phyloP scores from a whole-genome alignment of 192 early-diverging fungal genomes.

The Linderina pennispora region DNA sequence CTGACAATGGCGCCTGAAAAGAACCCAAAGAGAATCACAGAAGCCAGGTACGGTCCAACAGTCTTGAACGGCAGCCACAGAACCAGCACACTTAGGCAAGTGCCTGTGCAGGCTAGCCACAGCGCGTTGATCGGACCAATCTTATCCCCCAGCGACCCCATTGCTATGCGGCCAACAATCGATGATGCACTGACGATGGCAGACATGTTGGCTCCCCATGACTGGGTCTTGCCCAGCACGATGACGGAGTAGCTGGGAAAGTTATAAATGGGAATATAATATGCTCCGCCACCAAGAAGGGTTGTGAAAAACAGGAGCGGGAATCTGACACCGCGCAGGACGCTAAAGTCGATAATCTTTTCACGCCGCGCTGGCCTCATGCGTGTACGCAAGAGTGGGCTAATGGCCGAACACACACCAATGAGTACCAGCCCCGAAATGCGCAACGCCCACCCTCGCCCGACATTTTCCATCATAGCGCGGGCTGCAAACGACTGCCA shows the following conservation, averaged over 20 bases:
- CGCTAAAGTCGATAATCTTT: constrained; percentile 16
- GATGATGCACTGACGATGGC: constrained; percentile 25
- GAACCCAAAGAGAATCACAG: constrained; percentile 23
- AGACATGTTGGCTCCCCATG: constrained; percentile 28
- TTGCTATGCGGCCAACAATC: constrained; percentile 16
- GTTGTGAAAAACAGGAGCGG: constrained; percentile 13
- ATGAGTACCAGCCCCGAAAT: constrained; percentile 11
- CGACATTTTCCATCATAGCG: constrained; percentile 35
- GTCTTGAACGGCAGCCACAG: constrained; percentile 30
- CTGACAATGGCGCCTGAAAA: constrained; percentile 13
- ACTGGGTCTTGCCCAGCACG: background rate
- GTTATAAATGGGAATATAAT: constrained; percentile 16
- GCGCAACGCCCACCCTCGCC: constrained; percentile 24
- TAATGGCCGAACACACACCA: constrained; percentile 5
- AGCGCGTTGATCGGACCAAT: constrained; percentile 24
- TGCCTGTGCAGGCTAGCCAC: background rate
- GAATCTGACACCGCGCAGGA: constrained; percentile 11
- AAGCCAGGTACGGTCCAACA: constrained; percentile 2
- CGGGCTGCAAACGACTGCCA: constrained; percentile 51
- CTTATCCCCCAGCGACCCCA: constrained; percentile 10
- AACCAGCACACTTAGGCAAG: constrained; percentile 9
- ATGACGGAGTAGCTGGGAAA: constrained; percentile 21
- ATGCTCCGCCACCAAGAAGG: constrained; percentile 13
- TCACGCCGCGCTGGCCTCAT: constrained; percentile 8
- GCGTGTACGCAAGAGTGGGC: constrained; percentile 19